Base-by-base conservation (phyloP, 2,329 filamentous ascomycete genomes). In the Cladophialophora bantiana region DNA sequence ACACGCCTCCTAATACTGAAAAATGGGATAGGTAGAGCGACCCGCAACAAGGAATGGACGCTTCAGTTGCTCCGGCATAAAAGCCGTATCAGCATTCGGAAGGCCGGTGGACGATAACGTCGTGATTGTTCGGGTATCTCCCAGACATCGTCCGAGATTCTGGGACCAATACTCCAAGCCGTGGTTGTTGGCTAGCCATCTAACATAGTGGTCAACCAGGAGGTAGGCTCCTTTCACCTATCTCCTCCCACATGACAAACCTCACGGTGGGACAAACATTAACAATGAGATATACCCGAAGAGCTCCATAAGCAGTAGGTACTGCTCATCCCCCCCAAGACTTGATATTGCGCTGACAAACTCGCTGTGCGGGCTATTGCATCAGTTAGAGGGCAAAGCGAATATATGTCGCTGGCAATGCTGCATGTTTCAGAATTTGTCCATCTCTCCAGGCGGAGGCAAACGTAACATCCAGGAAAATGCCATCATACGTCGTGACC, bases 401-500 rank as follows among this genome's bases (percentile, higher is more conserved):
- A 26, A 50, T 7, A 50, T 50, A 50, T 50, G 45, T 4, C 4
- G 18, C 18, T 10, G 7, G 20, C 7, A 26, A 31, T 0, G 2
- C 4, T 13, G 10, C 12, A 9, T 20, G 1, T 50, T 50, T 20
- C 18, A 12, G 45, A 20, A 26, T 3, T 12, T 9, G 12, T 26
- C 45, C 45, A 50, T 26, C 12, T 26, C 18, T 13, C 45, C 18
- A 50, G n/a, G 18, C 3, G 12, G 3, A 26, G 10, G 45, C 45
- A 50, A 7, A 18, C 34, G 9, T 40, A 3, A 15, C 9, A 59
- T 20, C 7, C 31, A 55, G 31, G 26, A 35, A 54, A 26, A 67
- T 67, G 65, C 35, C 57, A 13, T 59, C 62, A 6, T 67, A 55
- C 15, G 61, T 54, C 15, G 38, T 68, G 48, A 63, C 54, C 34